Conservation (phyloP, 2,329 filamentous ascomycete species). For the Cladosporium oxysporum region DNA sequence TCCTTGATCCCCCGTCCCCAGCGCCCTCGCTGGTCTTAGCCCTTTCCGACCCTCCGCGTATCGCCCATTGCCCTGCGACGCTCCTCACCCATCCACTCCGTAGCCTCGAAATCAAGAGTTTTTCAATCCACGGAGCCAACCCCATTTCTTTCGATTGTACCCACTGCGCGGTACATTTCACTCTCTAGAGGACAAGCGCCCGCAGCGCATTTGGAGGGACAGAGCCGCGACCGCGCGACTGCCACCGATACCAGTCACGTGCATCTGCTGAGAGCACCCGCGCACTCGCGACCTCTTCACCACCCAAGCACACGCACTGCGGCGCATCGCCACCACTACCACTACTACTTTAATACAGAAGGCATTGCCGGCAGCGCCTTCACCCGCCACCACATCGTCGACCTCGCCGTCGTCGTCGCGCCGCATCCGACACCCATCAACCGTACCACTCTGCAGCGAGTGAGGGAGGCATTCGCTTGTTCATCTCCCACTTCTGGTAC, state of each 20-base stretch:
- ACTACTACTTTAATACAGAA: slow-evolving; percentile 18
- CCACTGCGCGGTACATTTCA: slow-evolving; percentile 12
- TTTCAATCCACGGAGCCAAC: slow-evolving; percentile 4
- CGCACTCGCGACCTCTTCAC: slow-evolving; percentile 12
- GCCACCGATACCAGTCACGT: slow-evolving; percentile 12
- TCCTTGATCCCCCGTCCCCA: slow-evolving; percentile 1
- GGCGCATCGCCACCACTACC: slow-evolving; percentile 7
- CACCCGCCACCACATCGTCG: slow-evolving; percentile 14
- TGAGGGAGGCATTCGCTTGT: slow-evolving; percentile 31
- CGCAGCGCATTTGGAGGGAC: slow-evolving; percentile 16
- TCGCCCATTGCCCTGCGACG: slow-evolving; percentile 15
- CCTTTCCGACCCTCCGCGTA: slow-evolving; percentile 15
- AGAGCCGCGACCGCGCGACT: slow-evolving; percentile 4
- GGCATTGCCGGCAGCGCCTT: slow-evolving; percentile 23
- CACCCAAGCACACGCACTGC: slow-evolving; percentile 1
- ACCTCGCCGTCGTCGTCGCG: slow-evolving; percentile 10
- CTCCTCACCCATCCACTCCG: slow-evolving; percentile 16
- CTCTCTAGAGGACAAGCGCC: slow-evolving; percentile 18
- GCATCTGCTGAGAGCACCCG: slow-evolving; percentile 7
- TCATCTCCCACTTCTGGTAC: slow-evolving; percentile 29
- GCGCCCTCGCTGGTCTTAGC: background rate
- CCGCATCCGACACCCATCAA: slow-evolving; percentile 9
- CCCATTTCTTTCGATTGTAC: slow-evolving; percentile 19
- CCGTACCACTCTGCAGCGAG: slow-evolving; percentile 24
- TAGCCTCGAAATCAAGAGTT: slow-evolving; percentile 19